These are phyloP conservation scores for Chrysopogon serrulatus DNA, from an alignment of 176 grass and related monocot genomes.

Conservation along the genomic window DNA sequence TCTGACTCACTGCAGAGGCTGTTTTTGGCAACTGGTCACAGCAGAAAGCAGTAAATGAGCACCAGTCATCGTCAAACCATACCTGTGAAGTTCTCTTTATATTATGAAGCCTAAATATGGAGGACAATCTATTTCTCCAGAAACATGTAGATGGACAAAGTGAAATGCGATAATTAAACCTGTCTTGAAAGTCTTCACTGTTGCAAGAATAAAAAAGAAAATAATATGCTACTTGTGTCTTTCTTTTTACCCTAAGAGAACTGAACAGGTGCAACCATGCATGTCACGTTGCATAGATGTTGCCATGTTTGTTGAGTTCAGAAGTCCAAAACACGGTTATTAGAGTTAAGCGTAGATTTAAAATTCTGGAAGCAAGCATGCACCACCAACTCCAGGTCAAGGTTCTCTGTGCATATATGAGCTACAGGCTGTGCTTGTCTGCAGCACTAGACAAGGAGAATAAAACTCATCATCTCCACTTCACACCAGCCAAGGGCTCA, in stretches of 20 bases:
- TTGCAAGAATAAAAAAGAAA: not conserved
- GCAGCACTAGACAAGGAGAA: constrained; percentile 37
- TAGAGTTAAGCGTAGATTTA: constrained; percentile 12
- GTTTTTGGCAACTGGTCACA: not conserved
- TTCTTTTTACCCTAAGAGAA: not conserved
- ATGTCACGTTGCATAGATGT: constrained; percentile 34
- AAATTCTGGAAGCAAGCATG: constrained; percentile 32
- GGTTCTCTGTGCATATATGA: constrained; percentile 30
- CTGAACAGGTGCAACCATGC: constrained; percentile 12
- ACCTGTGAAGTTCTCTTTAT: not conserved
- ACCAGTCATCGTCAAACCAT: not conserved
- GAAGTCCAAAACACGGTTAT: constrained; percentile 31
- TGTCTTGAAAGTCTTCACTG: not conserved
- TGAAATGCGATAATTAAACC: not conserved
- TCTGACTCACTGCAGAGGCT: not conserved
- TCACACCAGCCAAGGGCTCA: constrained; percentile 8
- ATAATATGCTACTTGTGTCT: not conserved
- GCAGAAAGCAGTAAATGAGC: not conserved
- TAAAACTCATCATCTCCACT: constrained; percentile 14
- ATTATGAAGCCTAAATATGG: not conserved
- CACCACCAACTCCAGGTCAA: constrained; percentile 41
- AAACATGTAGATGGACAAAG: not conserved
- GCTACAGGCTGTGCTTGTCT: constrained; percentile 13
- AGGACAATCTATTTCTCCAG: not conserved
- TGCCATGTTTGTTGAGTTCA: not conserved